Evolutionary conservation across 1,284 basidiomycete genomes (phyloP), one percentile per base, ranked within the genome.

Genomic region (Wolfiporia cocos): DNA sequence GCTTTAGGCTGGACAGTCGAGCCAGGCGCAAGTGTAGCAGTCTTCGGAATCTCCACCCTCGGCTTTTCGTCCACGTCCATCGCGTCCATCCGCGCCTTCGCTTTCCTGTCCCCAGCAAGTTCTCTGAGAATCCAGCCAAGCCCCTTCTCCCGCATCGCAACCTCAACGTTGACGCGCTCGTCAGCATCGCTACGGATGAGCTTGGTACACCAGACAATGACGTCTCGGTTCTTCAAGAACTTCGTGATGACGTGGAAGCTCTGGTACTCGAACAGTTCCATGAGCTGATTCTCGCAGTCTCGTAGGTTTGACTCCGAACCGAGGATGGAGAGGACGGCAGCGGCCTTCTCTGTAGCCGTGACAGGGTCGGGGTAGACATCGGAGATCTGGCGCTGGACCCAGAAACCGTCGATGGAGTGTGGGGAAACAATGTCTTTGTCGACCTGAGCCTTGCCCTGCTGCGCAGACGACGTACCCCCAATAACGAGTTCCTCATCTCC

Each of bases 171-270:
- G 43, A 95, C 81, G 42, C 86, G 80, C 61, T 94, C 92, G 43
- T 98, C 87, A 0, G 89, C 90, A 54, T 88, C 86, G 39, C 86
- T 87, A 33, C 94, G 80, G 58, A 92, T 90, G 36, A 98, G 77
- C 63, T 94, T 94, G 32, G 96, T 99, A 61, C 94, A 98, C 96
- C 96, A 99, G 0, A 98, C 92, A 39, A 99, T 76, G 43, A 93
- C 86, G 42, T 99, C 96, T 41, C 94, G 82, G 67, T 99, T 98
- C 66, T 94, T 94, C 57, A 95, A 81, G 59, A 99, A 86, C 42
- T 83, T 85, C 20, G 89, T 87, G 54, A 93, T 93, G 45, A 95
- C 77, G 44, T 93, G 85, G 71, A 96, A 97, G 58, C 84, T 84
- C 54, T 90, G 81, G 66, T 92, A 99, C 46, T 98, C 92, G 63